These are phyloP conservation scores for Salix viminalis DNA, from an alignment of 345 rosid genomes.

Conservation along the genomic window DNA sequence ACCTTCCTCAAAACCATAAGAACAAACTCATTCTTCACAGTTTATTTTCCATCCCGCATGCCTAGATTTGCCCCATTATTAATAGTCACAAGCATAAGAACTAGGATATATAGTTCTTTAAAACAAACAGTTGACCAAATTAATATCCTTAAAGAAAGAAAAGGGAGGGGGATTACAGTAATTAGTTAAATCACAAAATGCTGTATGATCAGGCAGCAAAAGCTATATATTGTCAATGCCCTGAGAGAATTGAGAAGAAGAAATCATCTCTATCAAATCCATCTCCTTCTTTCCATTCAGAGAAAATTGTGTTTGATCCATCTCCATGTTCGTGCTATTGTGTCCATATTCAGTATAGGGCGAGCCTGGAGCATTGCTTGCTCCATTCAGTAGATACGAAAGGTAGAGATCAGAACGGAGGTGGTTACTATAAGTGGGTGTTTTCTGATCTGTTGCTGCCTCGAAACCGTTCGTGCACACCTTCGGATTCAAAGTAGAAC, in stretches of 20 bases:
- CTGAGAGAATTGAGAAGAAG: slow-evolving; percentile 42
- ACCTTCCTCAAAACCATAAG: not conserved
- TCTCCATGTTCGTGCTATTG: slow-evolving; percentile 10
- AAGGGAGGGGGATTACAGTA: not conserved
- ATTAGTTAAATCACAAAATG: not conserved
- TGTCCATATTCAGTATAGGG: slow-evolving; percentile 11
- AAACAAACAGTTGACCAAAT: not conserved
- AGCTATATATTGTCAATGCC: slow-evolving; percentile 19
- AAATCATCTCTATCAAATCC: slow-evolving; percentile 97
- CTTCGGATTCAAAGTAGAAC: slow-evolving; percentile 14
- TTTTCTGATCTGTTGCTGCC: slow-evolving; percentile 5
- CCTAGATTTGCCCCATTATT: not conserved
- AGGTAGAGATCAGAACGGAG: slow-evolving; percentile 58
- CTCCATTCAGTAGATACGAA: slow-evolving; percentile 55
- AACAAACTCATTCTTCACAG: not conserved
- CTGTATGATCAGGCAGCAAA: not conserved
- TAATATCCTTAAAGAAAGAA: not conserved
- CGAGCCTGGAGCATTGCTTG: slow-evolving; percentile 10
- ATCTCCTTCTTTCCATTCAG: slow-evolving; percentile 48
- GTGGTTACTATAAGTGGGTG: slow-evolving; percentile 21
- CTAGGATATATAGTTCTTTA: not conserved
- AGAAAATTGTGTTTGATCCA: slow-evolving; percentile 24
- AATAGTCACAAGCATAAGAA: not conserved
- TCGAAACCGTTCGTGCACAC: not conserved
- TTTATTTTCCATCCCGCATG: not conserved